phyloP scores from a whole-genome alignment of 306 rosid species.

The Sindora glabra region DNA sequence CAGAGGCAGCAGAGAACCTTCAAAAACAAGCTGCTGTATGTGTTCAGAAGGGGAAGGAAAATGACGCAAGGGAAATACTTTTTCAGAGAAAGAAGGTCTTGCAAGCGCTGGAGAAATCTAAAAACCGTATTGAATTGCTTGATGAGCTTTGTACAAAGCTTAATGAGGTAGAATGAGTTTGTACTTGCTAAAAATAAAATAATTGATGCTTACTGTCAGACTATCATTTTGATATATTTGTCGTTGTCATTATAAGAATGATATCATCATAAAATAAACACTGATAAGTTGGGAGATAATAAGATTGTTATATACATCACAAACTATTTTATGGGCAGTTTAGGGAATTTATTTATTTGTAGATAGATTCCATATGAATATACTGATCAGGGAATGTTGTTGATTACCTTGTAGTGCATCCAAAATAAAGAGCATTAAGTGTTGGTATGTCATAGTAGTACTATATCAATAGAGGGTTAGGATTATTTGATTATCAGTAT shows the following conservation, averaged over 20 bases:
- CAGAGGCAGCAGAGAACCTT: constrained; percentile 95
- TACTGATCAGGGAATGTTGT: not conserved
- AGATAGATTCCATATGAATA: not conserved
- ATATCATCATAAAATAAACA: not conserved
- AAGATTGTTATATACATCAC: not conserved
- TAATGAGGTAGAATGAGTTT: constrained; percentile 57
- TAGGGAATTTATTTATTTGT: not conserved
- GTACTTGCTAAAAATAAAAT: no score
- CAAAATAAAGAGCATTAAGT: not conserved
- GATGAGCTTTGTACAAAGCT: constrained; percentile 68
- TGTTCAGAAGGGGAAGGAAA: constrained; percentile 64
- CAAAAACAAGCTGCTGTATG: constrained; percentile 67
- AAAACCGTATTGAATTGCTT: constrained; percentile 69
- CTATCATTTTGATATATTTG: not conserved
- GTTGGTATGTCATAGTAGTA: not conserved
- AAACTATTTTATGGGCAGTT: not conserved
- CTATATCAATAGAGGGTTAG: not conserved
- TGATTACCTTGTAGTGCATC: not conserved
- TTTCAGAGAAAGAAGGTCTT: constrained; percentile 82
- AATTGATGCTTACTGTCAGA: not conserved
- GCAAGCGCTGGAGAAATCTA: constrained; percentile 83
- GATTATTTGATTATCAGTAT: not conserved
- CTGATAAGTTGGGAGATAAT: not conserved
- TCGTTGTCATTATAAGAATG: not conserved
- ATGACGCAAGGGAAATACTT: constrained; percentile 70